Evolutionary conservation across 305 asterid genomes (phyloP).

Genomic region (Solanum hybrid): DNA sequence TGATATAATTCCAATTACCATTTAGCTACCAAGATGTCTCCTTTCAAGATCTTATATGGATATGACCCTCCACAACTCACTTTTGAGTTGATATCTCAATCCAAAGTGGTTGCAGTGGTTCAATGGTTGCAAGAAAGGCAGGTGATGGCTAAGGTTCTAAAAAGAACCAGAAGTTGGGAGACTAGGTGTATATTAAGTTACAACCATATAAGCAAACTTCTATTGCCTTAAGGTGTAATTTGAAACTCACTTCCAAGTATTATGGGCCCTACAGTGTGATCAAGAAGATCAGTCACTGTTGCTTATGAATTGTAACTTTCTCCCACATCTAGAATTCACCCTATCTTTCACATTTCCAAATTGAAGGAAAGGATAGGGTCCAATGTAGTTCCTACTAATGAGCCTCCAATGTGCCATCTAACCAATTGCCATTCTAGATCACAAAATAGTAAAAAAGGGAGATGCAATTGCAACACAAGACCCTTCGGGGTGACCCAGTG

Average conservation of each 20-base stretch:
- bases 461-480: neutral
- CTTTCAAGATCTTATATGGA: neutral
- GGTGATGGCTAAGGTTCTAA: neutral
- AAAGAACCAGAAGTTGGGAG: neutral
- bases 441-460: neutral
- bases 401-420: neutral
- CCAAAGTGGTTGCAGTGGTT: neutral
- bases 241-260: neutral
- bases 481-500: too few species aligned
- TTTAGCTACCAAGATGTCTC: neutral
- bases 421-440: neutral
- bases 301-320: neutral
- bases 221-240: neutral
- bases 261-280: neutral
- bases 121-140: neutral
- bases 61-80: neutral
- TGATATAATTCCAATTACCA: neutral
- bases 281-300: neutral
- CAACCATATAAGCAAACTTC: neutral
- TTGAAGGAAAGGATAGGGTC: neutral
- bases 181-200: neutral
- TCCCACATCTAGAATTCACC: neutral
- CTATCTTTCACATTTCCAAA: neutral
- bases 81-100: neutral
- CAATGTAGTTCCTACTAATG: neutral